Base-by-base conservation (phyloP, 441 rosid genomes). In the Rhodomyrtus psidioides region DNA sequence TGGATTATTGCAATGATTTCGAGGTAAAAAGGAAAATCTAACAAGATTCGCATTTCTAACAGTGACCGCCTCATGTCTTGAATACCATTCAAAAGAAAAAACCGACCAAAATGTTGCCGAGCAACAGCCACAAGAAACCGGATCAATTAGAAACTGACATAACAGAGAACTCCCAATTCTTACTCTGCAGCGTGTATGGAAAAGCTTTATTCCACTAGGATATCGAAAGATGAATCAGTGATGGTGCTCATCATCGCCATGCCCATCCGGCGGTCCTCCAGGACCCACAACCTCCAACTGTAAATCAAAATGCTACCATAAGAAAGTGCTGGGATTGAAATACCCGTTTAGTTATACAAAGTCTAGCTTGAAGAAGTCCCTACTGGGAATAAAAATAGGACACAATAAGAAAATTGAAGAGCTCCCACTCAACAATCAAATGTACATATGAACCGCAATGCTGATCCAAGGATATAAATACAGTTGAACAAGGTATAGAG, bases 241-340 rank as follows among this genome's bases (percentile, higher is more conserved):
- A 86, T 91, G 90, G 49, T 93, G 83, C 27, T 95, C 93, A 12
- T 93, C 96, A 39, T 93, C 94, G 4, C 95, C 98, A 86, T 94
- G 96, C 85, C 95, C 99, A 88, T 94, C 96, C 0, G 99, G 99
- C 44, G 98, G 94, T 86, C 98, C 99, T 76, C 99, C 99, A 16
- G 98, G 98, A 75, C 99, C 99, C 75, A 94, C 98, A 86, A 96
- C 99, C 90, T 97, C 97, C 88, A 97, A 94, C 99, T 97, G 96
- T 90, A 86, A 88, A 62, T 82, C 57, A 88, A 51, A 81, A 81
- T 56, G 46, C 8, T 82, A 56, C 16, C 24, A 82, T 55, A 82
- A 56, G n/a, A 53, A 56, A 82, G 44, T 82, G 28, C 42, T 82
- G 59, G 17, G 6, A 82, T 39, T 82, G 84, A 82, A 82, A 21